phyloP scores from a whole-genome alignment of 2,329 filamentous ascomycete species.

The Hypoxylon sp. region DNA sequence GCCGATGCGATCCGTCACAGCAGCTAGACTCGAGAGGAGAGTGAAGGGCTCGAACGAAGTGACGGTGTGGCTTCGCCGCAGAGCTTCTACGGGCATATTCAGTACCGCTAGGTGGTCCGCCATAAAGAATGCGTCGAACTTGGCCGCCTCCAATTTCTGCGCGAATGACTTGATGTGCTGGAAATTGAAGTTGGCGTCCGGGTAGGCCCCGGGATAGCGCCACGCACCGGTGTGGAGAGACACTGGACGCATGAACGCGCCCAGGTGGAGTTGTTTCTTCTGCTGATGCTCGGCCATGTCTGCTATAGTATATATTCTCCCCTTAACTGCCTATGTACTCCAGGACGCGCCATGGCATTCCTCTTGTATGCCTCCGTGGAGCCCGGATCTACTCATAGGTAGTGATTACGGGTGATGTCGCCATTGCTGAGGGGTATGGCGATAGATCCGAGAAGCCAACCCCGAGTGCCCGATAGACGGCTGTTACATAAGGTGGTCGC shows the following conservation, averaged over 20 bases:
- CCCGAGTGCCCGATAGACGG: constrained; percentile 9
- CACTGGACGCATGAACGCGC: constrained; percentile 70
- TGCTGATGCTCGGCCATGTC: constrained; percentile 39
- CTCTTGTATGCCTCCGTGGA: constrained; percentile 27
- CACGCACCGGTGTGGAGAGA: constrained; percentile 67
- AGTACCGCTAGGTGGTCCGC: constrained; percentile 65
- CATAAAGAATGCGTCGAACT: constrained; percentile 69
- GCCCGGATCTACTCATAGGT: constrained; percentile 29
- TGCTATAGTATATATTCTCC: constrained; percentile 7
- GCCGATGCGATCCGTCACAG: constrained; percentile 62
- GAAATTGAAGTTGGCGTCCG: constrained; percentile 70
- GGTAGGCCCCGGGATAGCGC: constrained; percentile 65
- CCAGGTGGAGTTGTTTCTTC: constrained; percentile 62
- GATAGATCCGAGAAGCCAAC: constrained; percentile 34
- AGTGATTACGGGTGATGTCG: constrained; percentile 41
- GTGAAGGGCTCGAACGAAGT: constrained; percentile 69
- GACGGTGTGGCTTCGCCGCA: constrained; percentile 68
- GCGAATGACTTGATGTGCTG: constrained; percentile 65
- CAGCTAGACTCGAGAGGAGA: constrained; percentile 61
- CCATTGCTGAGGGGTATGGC: constrained; percentile 43
- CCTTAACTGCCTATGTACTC: background rate
- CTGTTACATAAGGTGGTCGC: constrained; percentile 9
- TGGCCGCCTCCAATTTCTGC: constrained; percentile 64
- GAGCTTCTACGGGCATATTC: constrained; percentile 67
- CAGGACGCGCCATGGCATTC: constrained; percentile 4